A percentile compares a stretch with the other conserved stretches of the same genome.
Conservation (phyloP, 2,329 filamentous ascomycete genomes). For the Ophioceras dolichostomum region DNA sequence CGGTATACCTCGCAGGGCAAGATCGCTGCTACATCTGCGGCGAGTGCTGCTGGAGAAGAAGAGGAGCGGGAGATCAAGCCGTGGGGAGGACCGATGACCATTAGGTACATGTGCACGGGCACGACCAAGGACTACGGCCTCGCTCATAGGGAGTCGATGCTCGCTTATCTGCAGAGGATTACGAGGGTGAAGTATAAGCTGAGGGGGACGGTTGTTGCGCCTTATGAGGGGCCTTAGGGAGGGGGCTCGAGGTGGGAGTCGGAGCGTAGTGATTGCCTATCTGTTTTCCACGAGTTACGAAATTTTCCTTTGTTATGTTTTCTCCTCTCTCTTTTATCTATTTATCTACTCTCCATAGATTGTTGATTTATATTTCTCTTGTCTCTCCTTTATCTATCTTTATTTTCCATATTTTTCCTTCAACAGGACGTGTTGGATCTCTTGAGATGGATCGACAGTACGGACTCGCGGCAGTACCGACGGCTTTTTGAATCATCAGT, state of each 20-base stretch:
- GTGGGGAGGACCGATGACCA: neutral
- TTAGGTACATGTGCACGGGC: neutral
- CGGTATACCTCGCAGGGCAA: conserved; percentile 1
- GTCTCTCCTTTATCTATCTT: neutral
- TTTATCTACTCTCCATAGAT: too few species aligned
- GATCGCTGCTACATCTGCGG: neutral
- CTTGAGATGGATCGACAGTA: too few species aligned
- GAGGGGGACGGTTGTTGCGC: conserved; percentile 1
- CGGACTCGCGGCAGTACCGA: too few species aligned
- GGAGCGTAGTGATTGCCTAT: neutral
- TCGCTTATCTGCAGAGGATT: neutral
- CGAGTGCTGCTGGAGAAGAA: neutral
- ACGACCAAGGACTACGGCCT: neutral
- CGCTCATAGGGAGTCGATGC: neutral
- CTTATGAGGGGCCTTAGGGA: neutral
- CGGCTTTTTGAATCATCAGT: too few species aligned
- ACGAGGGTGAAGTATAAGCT: neutral
- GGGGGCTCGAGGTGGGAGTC: neutral
- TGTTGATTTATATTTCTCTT: neutral
- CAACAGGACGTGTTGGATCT: too few species aligned
- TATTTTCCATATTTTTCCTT: too few species aligned
- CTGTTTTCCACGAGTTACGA: too few species aligned
- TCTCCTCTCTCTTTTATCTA: too few species aligned
- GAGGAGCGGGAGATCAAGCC: neutral
- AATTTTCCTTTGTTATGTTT: too few species aligned